A percentile compares a stretch with the other conserved stretches of the same genome.
phyloP scores from a whole-genome alignment of 176 grass and related monocot genomes.

The Eragrostis nindensis region DNA sequence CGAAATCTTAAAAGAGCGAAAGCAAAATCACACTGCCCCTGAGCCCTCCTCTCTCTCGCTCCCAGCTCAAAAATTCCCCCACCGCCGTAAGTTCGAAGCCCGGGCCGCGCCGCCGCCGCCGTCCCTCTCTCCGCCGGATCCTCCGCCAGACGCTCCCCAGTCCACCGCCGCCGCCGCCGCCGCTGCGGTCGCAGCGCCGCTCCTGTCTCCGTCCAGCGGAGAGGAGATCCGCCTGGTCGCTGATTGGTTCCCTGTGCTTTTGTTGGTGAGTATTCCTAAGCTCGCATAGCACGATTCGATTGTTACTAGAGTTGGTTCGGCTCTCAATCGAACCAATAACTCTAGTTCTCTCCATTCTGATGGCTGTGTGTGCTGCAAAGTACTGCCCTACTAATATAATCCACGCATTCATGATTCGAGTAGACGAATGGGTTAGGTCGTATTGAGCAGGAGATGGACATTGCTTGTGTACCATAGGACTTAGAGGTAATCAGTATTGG shows the following conservation, averaged over 20 bases:
- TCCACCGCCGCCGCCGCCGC: not conserved
- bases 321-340: not conserved
- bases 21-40: not conserved
- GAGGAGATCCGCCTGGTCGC: not conserved
- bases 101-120: not conserved
- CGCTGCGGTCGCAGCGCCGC: not conserved
- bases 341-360: not conserved
- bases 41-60: too few relatives aligned
- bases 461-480: not conserved
- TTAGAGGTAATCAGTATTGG: not conserved
- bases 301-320: not conserved
- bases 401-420: not conserved
- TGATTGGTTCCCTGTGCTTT: not conserved
- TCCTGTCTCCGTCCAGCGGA: not conserved
- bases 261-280: slow-evolving; percentile 19
- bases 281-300: not conserved
- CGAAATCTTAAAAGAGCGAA: not conserved
- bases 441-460: not conserved
- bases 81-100: not conserved
- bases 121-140: not conserved
- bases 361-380: not conserved
- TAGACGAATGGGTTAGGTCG: not conserved
- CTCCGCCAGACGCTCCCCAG: not conserved
- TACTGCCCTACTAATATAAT: not conserved
- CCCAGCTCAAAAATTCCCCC: slow-evolving; percentile 26